These are phyloP conservation scores for Nicotiana attenuata DNA, from an alignment of 257 asterid genomes.

Conservation along the genomic window DNA sequence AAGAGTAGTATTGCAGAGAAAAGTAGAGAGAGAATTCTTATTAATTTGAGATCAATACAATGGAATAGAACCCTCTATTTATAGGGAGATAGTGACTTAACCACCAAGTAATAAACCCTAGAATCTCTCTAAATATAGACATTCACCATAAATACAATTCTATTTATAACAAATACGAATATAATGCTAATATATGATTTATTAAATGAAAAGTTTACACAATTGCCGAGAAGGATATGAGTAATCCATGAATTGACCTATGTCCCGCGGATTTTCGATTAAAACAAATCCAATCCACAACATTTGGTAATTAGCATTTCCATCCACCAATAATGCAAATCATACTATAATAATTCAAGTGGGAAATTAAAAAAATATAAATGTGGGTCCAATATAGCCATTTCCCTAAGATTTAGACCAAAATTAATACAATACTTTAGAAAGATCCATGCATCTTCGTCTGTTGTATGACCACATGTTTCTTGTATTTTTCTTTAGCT, in stretches of 20 bases:
- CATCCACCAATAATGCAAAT: neutral
- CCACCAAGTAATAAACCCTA: too few relatives aligned
- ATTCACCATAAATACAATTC: too few relatives aligned
- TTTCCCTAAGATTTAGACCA: neutral
- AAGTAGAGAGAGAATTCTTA: too few relatives aligned
- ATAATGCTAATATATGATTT: neutral
- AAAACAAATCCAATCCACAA: neutral
- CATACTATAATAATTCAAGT: neutral
- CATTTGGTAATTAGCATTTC: neutral
- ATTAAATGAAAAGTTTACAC: neutral
- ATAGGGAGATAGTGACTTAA: too few relatives aligned
- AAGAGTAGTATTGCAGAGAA: too few relatives aligned
- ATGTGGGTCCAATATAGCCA: neutral
- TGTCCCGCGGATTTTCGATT: neutral
- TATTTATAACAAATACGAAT: too few relatives aligned
- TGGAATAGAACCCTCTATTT: too few relatives aligned
- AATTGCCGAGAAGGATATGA: conserved; percentile 7
- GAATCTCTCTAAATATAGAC: too few relatives aligned
- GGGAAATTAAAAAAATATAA: neutral
- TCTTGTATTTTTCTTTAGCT: neutral
- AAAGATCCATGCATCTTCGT: neutral
- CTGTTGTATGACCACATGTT: conserved; percentile 1
- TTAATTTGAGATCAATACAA: too few relatives aligned
- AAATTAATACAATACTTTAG: neutral
- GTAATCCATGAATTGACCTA: neutral